These are phyloP conservation scores for Myochromella boudieri DNA, from an alignment of 768 basidiomycete species.

Conservation along the genomic window DNA sequence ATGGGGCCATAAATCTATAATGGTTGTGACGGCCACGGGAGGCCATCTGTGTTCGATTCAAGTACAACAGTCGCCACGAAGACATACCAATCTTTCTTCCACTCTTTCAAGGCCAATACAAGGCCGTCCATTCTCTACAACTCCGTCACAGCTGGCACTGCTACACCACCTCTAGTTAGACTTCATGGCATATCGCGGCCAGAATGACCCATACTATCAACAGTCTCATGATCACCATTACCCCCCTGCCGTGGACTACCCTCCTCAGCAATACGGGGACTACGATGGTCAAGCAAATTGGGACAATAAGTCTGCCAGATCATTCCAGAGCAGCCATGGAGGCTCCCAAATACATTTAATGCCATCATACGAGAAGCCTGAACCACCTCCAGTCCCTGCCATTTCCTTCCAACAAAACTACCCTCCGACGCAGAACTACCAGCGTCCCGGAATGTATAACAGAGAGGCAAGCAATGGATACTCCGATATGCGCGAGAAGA, in stretches of 20 bases:
- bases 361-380: conserved; percentile 54
- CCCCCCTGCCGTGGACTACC: conserved; percentile 32
- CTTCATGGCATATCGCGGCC: conserved; percentile 56
- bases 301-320: conserved; percentile 55
- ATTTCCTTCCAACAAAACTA: conserved; percentile 58
- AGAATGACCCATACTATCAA: conserved; percentile 52
- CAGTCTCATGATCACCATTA: conserved; percentile 24
- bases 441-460: conserved; percentile 43
- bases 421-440: conserved; percentile 49
- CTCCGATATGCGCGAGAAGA: conserved; percentile 69
- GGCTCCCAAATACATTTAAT: conserved; percentile 76
- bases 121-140: conserved; percentile 26
- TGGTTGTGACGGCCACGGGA: no score
- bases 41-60: conserved; percentile 1
- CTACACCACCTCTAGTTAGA: neutral
- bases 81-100: conserved; percentile 5
- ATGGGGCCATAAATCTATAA: no score
- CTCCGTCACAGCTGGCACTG: neutral
- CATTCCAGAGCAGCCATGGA: conserved; percentile 61
- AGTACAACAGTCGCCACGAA: neutral
- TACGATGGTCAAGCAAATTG: conserved; percentile 44
- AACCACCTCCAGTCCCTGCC: conserved; percentile 53
- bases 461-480: conserved; percentile 56
- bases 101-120: conserved; percentile 11
- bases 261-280: conserved; percentile 40